Evolutionary conservation across 495 filamentous ascomycete species (phyloP), one percentile per base, ranked within the genome.

Genomic region (Neurospora sp.): DNA sequence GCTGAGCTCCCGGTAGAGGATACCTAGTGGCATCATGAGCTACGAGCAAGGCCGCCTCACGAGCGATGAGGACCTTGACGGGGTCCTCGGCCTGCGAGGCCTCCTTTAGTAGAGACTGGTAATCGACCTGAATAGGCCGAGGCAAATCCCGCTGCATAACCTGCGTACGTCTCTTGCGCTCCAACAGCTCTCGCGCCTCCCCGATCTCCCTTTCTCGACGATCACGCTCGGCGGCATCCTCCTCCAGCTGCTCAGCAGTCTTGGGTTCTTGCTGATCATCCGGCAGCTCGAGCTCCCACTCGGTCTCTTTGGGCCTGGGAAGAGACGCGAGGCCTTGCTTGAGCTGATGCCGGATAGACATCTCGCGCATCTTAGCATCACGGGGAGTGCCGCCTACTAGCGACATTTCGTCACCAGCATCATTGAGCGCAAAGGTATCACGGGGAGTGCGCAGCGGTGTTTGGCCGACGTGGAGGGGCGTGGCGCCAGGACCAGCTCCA

Each of bases 391-490:
- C 91, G 35, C 90, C 89, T 48, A 94, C 86, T 46, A 94, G 81
- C 54, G 91, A 88, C 84, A 90, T 88, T 8, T 87, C 86, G 54
- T 87, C 87, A 16, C 88, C 86, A 14, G 88, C 88, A 69, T 88
- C 83, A 78, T 98, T 99, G 69, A 99, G 88, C 3, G 92, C 88
- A 76, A 98, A 93, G 69, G 87, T 93, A 79, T 99, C 96, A 70
- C 96, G 88, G 12, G 96, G 96, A 12, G 96, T 99, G 18, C 93
- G 90, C 84, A 97, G 85, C 10, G 96, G 96, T 1, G 96, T 99
- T 59, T 93, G 92, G 41, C 94, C 93, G 12, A 88, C 85, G 14
- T 85, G 85, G 80, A 90, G 85, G 11, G 93, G 93, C 16, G 93
- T 96, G 11, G 90, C 90, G 71, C 90, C 92, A 46, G 90, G 83